Evolutionary conservation across 2,329 filamentous ascomycete species (phyloP), one percentile per base, ranked within the genome.

Genomic region (Emergomyces pasteurianus): DNA sequence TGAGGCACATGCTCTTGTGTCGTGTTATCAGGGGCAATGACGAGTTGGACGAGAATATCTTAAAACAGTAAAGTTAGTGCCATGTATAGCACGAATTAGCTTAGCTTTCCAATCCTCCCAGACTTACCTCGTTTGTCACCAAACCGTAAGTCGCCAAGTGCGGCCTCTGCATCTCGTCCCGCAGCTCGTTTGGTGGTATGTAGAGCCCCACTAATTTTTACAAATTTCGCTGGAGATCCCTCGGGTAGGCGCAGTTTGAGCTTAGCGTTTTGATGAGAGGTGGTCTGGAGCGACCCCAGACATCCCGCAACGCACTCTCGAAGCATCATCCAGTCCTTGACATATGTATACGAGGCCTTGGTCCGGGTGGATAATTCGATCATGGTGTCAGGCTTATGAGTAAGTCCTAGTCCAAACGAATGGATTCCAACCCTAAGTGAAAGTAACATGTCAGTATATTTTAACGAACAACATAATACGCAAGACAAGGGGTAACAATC

Each of bases 241-340:
- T 99, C 94, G 0, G 94, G 94, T 8, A 99, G 79, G 67, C 90
- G 89, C 61, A 99, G 84, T 79, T 95, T 96, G 60, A 99, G 82
- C 78, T 95, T 96, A 61, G 95, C 94, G 70, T 97, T 97, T 73
- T 97, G 94, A 72, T 99, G 94, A n/a, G 94, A 97, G 34, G 90
- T 87, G 1, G 90, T 91, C 74, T 99, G 94, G 71, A 97, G 83
- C 16, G 90, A 86, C 54, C 94, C 94, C 34, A 99, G 79, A 69
- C 92, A 97, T 50, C 94, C 94, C 28, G 92, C 94, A 52, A 96
- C 82, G 72, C 94, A 97, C 74, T 99, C 94, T 34, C 94, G 87
- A 42, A 99, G 82, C 92, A 97, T 99, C 92, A 97, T 97, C 94
- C 94, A 99, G 74, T 99, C 94, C 76, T 97, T 99, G 67, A 99